These are phyloP conservation scores for Dactylellina parvicollis DNA, from an alignment of 2,329 filamentous ascomycete species.

Conservation along the genomic window DNA sequence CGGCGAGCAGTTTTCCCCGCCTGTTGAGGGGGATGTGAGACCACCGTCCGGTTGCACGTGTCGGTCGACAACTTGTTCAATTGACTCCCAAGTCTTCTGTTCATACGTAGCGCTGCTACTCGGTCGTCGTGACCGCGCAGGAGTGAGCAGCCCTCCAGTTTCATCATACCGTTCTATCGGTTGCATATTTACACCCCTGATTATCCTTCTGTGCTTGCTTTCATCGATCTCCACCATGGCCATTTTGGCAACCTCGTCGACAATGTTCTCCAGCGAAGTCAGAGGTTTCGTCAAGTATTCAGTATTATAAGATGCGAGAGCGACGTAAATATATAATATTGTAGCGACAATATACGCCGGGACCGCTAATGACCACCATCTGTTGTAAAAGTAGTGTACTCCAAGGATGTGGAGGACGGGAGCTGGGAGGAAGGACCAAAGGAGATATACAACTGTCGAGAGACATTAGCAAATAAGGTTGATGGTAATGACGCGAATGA, in stretches of 20 bases:
- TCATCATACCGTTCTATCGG: constrained; percentile 37
- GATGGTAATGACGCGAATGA: constrained; percentile 66
- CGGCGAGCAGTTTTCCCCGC: constrained; percentile 41
- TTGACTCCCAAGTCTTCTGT: constrained; percentile 42
- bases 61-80: constrained; percentile 37
- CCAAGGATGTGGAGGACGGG: constrained; percentile 91
- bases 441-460: constrained; percentile 68
- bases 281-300: constrained; percentile 86
- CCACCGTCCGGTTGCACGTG: constrained; percentile 27
- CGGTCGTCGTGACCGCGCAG: constrained; percentile 17
- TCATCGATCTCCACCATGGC: constrained; percentile 82
- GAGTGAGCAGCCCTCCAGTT: constrained; percentile 22
- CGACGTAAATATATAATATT: constrained; percentile 91
- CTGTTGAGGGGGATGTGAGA: constrained; percentile 46
- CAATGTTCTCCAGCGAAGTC: constrained; percentile 83
- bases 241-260: constrained; percentile 87
- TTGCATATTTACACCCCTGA: constrained; percentile 60
- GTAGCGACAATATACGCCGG: constrained; percentile 89
- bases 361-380: constrained; percentile 96
- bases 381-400: constrained; percentile 95
- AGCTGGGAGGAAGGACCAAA: constrained; percentile 91
- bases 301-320: constrained; percentile 88
- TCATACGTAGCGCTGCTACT: constrained; percentile 38
- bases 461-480: constrained; percentile 45
- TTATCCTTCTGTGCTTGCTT: constrained; percentile 62